phyloP scores from a whole-genome alignment of 2,329 filamentous ascomycete species.

The Pseudohalonectria lignicola region DNA sequence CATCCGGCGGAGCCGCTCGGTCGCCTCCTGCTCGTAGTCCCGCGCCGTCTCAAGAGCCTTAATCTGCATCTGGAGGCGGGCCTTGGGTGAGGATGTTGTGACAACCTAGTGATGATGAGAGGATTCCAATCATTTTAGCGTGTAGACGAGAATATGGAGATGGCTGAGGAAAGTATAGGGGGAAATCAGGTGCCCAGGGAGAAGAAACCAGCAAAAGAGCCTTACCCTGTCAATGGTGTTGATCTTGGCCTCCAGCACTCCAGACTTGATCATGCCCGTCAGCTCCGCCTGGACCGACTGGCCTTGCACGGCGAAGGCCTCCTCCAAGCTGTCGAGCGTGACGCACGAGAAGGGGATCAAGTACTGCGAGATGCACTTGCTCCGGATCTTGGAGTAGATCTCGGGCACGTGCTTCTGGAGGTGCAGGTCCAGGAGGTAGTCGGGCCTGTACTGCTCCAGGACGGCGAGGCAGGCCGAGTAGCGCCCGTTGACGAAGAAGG shows the following conservation, averaged over 20 bases:
- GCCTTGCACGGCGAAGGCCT: conserved; percentile 58
- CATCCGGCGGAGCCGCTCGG: conserved; percentile 67
- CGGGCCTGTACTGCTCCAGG: conserved; percentile 67
- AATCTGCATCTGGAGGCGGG: conserved; percentile 58
- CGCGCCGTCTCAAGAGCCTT: conserved; percentile 57
- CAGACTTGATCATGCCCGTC: conserved; percentile 62
- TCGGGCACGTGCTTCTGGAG: conserved; percentile 61
- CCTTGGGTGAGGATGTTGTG: conserved; percentile 56
- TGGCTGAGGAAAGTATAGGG: too few relatives aligned
- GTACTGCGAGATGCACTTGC: conserved; percentile 89
- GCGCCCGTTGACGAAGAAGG: conserved; percentile 79
- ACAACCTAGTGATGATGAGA: conserved; percentile 43
- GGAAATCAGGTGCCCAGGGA: not conserved
- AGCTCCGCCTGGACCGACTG: conserved; percentile 64
- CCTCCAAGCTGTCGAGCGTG: conserved; percentile 66
- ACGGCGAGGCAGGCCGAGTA: conserved; percentile 78
- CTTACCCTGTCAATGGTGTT: conserved; percentile 66
- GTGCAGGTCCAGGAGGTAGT: conserved; percentile 87
- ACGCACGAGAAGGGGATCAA: conserved; percentile 84
- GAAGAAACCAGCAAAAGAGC: not conserved
- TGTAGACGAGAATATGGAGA: too few relatives aligned
- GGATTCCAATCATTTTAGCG: too few relatives aligned
- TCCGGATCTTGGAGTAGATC: conserved; percentile 67
- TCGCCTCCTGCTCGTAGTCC: conserved; percentile 63
- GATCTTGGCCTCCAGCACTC: conserved; percentile 65